Base-by-base conservation (phyloP, 2,329 filamentous ascomycete species). In the Fusarium sambucinum region DNA sequence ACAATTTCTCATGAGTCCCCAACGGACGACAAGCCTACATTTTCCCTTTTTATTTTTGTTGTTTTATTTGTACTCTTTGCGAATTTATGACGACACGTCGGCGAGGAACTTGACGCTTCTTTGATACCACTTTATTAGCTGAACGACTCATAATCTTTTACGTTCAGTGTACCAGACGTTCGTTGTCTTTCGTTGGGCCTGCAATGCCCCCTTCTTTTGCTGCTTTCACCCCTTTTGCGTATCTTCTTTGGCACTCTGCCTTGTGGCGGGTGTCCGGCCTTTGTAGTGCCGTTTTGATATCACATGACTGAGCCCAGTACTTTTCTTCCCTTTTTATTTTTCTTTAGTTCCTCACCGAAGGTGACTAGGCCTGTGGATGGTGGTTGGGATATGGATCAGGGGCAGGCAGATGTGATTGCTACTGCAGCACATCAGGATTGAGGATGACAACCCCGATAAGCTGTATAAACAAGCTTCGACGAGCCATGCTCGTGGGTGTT, bases 51-150 rank as follows among this genome's bases (percentile, higher is more conserved):
- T 40, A 46, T 38, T 29, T 25, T 44, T 40, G 41, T 44, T 40
- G 41, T 38, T 42, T 25, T 58, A 30, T 25, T 58, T 56, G 58
- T 54, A 57, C 47, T 52, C 46, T 61, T 61, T 55, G 68, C 55
- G 68, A 55, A 61, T 66, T 73, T 48, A 73, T 71, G 64, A 72
- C 64, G 60, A 67, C 55, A 74, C 59, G 68, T 72, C 67, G 63
- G 72, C 57, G 61, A 71, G 65, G 65, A 72, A 72, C 63, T 66
- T 63, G 55, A 70, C 70, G 55, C 73, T 71, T 72, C 65, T 70
- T 70, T 71, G 71, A 71, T 75, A 67, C 64, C 69, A 71, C 70
- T 71, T 74, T 75, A 74, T 75, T 74, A 73, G 70, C 71, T 73
- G 69, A 54, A 67, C 61, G 63, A 69, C 68, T 59, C 60, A 63